A percentile compares a stretch with the other conserved stretches of the same genome.
Evolutionary conservation across 1,139 yeast genomes (phyloP).

Genomic region (Lodderomyces parapsilosis): DNA sequence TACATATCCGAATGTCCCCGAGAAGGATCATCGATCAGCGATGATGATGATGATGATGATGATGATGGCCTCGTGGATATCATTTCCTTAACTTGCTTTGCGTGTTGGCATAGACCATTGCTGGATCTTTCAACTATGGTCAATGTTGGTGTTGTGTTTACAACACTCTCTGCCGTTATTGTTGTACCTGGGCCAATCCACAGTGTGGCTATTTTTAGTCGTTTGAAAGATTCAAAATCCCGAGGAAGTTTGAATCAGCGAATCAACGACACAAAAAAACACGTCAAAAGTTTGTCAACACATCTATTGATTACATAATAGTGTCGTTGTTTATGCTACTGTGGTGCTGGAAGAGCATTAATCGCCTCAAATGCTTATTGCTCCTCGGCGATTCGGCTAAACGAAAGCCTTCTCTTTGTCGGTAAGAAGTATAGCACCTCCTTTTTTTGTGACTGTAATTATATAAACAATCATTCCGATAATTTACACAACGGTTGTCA

Average conservation of each 20-base stretch:
- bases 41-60: no score
- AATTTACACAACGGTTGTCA: neutral
- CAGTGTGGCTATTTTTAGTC: neutral
- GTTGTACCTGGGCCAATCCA: neutral
- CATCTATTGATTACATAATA: neutral
- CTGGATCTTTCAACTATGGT: no score
- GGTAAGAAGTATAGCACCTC: no score
- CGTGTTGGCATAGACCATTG: no score
- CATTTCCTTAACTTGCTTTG: no score
- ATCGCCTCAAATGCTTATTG: no score
- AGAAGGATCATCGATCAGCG: neutral
- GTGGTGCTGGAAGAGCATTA: neutral
- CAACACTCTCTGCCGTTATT: no score
- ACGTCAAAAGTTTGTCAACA: neutral
- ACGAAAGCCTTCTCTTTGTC: neutral
- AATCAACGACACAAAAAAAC: neutral
- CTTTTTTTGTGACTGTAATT: neutral
- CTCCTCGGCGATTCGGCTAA: neutral
- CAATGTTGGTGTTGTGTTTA: no score
- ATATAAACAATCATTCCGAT: neutral
- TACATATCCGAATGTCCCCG: neutral
- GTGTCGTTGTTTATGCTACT: neutral
- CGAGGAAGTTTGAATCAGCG: neutral
- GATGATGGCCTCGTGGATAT: no score
- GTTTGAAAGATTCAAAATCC: neutral